Percentiles rank a stretch among this genome's conserved stretches.
Conservation (phyloP, 176 grass and related monocot genomes). For the Carex cristatella region DNA sequence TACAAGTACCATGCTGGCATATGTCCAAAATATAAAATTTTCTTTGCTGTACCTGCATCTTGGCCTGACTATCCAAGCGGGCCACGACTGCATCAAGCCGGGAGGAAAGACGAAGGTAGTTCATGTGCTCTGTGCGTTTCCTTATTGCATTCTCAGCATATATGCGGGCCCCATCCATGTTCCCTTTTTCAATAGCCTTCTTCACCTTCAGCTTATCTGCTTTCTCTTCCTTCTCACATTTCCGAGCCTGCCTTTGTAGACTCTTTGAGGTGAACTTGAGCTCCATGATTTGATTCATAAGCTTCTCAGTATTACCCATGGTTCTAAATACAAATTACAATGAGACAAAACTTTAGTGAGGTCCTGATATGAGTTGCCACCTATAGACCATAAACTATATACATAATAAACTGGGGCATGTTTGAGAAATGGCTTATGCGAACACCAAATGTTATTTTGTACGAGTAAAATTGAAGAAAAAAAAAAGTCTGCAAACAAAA, state of each 20-base stretch:
- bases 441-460: not conserved
- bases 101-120: slow-evolving; percentile 86
- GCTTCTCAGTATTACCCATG: slow-evolving; percentile 95
- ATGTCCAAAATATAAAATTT: not conserved
- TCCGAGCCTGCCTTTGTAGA: slow-evolving; percentile 84
- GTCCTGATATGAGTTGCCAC: not conserved
- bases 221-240: slow-evolving; percentile 99
- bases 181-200: slow-evolving; percentile 98
- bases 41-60: slow-evolving; percentile 59
- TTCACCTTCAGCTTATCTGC: slow-evolving; percentile 94
- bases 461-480: not conserved
- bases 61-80: slow-evolving; percentile 88
- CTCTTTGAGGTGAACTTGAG: slow-evolving; percentile 94
- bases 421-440: not conserved
- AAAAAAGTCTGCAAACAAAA: not conserved
- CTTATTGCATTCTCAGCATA: slow-evolving; percentile 98
- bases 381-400: not conserved
- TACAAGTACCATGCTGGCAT: not conserved
- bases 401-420: not conserved
- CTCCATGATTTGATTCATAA: slow-evolving; percentile 98
- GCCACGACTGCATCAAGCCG: slow-evolving; percentile 94
- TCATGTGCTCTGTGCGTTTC: slow-evolving; percentile 96
- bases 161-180: slow-evolving; percentile 91
- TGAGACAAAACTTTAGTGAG: not conserved
- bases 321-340: not conserved